Conservation (phyloP, 805 yeast genomes). For the Spathaspora sp. region DNA sequence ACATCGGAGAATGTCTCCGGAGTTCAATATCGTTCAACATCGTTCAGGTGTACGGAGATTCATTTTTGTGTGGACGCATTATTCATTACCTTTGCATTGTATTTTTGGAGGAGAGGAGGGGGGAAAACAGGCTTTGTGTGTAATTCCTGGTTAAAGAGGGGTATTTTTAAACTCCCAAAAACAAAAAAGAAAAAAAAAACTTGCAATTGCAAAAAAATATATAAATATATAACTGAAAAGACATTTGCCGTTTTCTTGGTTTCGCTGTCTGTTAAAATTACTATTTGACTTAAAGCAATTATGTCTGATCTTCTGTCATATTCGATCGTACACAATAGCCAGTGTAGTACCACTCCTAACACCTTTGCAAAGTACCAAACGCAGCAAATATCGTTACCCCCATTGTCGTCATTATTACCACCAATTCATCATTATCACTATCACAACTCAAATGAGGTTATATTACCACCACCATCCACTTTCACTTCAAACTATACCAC, state of each 20-base stretch:
- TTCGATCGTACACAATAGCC: conserved; percentile 31
- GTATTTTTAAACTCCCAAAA: neutral
- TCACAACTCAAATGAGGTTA: conserved; percentile 1
- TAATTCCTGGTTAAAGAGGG: conserved; percentile 3
- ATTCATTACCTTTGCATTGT: neutral
- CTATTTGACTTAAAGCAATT: neutral
- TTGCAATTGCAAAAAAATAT: neutral
- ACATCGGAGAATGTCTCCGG: neutral
- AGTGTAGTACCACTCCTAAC: neutral
- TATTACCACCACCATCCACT: conserved; percentile 5
- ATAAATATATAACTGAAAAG: neutral
- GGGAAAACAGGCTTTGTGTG: neutral
- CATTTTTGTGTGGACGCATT: neutral
- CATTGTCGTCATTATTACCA: conserved; percentile 2
- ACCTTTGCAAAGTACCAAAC: neutral
- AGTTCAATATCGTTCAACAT: neutral
- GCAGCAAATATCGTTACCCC: conserved; percentile 1
- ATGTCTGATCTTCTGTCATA: conserved; percentile 32
- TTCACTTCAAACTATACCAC: conserved; percentile 1
- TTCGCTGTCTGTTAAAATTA: neutral
- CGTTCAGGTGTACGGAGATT: neutral
- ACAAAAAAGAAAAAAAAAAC: neutral
- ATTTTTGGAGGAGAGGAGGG: neutral
- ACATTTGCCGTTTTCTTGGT: neutral
- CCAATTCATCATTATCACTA: neutral